Base-by-base conservation (phyloP, 2,329 filamentous ascomycete genomes). In the Ophiostoma tasmaniense region DNA sequence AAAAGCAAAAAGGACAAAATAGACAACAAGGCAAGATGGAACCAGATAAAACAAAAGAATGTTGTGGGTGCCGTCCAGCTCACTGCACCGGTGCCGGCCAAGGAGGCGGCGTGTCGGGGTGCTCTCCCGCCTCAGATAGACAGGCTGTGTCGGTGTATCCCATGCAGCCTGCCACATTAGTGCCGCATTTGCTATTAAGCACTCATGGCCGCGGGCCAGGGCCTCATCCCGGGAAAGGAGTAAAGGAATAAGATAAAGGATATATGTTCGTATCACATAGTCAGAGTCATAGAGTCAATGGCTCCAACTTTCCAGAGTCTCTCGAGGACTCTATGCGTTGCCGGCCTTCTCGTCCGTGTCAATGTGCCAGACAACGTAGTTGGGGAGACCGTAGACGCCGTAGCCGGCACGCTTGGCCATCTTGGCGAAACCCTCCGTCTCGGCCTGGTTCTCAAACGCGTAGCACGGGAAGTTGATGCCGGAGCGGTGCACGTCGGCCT, bases 301-400 rank as follows among this genome's bases (percentile, higher is more conserved):
- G 11, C 28, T 13, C 25, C 62, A 10, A 37, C 62, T 42, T 25
- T n/a, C n/a, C n/a, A 45, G 17, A n/a, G 14, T 22, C n/a, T 10
- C 37, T 7, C 7, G 22, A 33, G 1, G 5, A 25, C 20, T 25
- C 25, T 80, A 86, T 74, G 80, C 77, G 77, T 98, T 98, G 42
- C 93, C 92, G 42, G 88, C 86, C 84, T 97, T 97, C 82, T 99
- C 95, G 69, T 93, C 88, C 2, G 95, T 99, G 78, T 99, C 95
- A 75, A 97, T 91, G 78, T 99, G 95, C 95, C 95, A 99, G 70
- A 99, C 94, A 66, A 99, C 89, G 78, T 99, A 99, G 79, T 99
- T 99, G 59, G 94, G 95, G 69, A 99, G 83, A 64, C 95, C 95
- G 74, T 92, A 87, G 33, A 99, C 95, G 76, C 92, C 85, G 78